phyloP scores from a whole-genome alignment of 352 stramenopile species.

The Thalassiosira mediterranea region DNA sequence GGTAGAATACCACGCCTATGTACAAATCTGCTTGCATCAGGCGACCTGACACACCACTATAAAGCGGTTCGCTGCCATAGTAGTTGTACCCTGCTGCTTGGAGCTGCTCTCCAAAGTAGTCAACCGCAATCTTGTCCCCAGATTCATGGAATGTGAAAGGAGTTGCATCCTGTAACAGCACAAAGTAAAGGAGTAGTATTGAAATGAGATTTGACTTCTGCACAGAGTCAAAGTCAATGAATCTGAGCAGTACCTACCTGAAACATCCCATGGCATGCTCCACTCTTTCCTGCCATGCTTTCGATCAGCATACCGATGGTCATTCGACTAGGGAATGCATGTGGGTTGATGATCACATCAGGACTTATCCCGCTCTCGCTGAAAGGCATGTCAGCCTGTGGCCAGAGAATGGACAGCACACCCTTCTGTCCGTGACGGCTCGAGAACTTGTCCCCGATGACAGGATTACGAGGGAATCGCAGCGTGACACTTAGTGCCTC shows the following conservation, averaged over 20 bases:
- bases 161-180: constrained; percentile 94
- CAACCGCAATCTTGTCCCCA: constrained; percentile 94
- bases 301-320: constrained; percentile 99
- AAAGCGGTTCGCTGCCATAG: constrained; percentile 99
- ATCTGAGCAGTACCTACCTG: no score
- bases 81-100: constrained; percentile 95
- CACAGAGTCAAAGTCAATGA: no score
- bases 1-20: constrained; percentile 99
- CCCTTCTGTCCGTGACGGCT: constrained; percentile 93
- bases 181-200: not conserved
- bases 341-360: constrained; percentile 99
- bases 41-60: constrained; percentile 98
- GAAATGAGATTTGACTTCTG: no score
- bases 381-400: constrained; percentile 99
- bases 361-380: constrained; percentile 97
- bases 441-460: constrained; percentile 97
- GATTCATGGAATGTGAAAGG: constrained; percentile 98
- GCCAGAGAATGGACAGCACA: constrained; percentile 99
- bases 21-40: constrained; percentile 96
- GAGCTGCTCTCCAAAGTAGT: constrained; percentile 99
- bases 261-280: constrained; percentile 93
- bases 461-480: constrained; percentile 97
- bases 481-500: constrained; percentile 94
- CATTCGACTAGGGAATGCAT: constrained; percentile 99
- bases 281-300: constrained; percentile 98